Evolutionary conservation across 495 filamentous ascomycete genomes (phyloP), one percentile per base, ranked within the genome.

Genomic region (Hypomontagnella monticulosa): DNA sequence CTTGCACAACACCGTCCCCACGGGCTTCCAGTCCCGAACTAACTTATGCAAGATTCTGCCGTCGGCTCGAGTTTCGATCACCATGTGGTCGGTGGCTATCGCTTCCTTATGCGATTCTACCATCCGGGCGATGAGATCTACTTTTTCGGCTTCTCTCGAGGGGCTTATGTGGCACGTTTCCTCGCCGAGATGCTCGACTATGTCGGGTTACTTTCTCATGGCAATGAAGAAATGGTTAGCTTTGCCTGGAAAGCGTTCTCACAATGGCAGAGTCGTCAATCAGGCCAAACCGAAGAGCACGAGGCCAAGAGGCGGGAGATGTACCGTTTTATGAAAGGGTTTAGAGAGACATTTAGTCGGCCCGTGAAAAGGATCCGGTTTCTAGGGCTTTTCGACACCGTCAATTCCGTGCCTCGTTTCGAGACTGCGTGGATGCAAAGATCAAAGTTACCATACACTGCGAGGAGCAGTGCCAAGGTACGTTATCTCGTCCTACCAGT

Each of bases 231-330:
- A 63, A 88, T 96, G 86, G 84, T 90, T 14, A 77, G 80, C 0
- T 96, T 96, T 61, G 92, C 90, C 3, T 95, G 91, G 91, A 93
- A 93, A 76, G 91, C 91, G 0, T 96, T 96, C 64, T 84, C 88
- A 44, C 89, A 88, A 60, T 96, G 92, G 92, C 89, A 96, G 73
- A 84, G 86, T 61, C 85, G 92, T 0, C 78, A 84, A 18, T 84
- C 83, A 5, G 80, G 80, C 46, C 80, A 80, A 0, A 83, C 88
- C 0, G 82, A 81, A 33, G 79, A 84, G 63, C 85, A 87, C 52
- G 80, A 81, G 61, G 75, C 79, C 36, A 84, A 85, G 67, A 75
- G 79, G 63, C 58, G 67, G 32, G 80, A 87, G 54, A 87, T 93
- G 75, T 92, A 91, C 69, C 69, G 83, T 4, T 95, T 89, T 65